These are phyloP conservation scores for Trichomonas vaginalis DNA, from an alignment of 208 protist genomes.

Conservation along the genomic window DNA sequence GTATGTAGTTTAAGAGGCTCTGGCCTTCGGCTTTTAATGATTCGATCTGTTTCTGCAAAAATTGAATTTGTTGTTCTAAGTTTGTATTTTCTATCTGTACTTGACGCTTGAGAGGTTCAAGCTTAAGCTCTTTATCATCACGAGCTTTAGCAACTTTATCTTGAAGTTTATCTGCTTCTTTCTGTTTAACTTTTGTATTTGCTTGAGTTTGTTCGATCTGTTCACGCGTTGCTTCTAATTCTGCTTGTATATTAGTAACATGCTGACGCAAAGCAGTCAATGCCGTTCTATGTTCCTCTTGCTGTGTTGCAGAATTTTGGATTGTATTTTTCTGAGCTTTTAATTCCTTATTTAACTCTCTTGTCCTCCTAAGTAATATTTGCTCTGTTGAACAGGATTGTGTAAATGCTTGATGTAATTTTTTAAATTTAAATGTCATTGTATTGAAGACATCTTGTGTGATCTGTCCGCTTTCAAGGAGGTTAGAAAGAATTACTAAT, in stretches of 20 bases:
- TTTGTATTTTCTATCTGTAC: neutral
- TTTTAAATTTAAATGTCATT: neutral
- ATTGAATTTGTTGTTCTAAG: neutral
- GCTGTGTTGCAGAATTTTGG: neutral
- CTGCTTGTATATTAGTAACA: neutral
- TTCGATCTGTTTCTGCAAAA: neutral
- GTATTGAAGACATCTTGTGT: neutral
- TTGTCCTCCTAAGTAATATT: neutral
- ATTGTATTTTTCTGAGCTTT: neutral
- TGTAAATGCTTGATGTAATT: slow-evolving; percentile 12
- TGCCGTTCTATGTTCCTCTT: neutral
- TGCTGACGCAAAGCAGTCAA: neutral
- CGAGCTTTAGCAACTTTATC: neutral
- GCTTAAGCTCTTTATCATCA: neutral
- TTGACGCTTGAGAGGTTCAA: neutral
- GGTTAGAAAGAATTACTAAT: neutral
- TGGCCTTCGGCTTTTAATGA: neutral
- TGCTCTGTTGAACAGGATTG: slow-evolving; percentile 5
- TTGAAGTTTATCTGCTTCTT: neutral
- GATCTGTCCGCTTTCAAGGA: neutral
- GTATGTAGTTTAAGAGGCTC: neutral
- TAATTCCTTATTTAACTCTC: neutral
- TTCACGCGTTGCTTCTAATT: neutral
- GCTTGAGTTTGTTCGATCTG: neutral
- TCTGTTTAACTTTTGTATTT: neutral